phyloP scores from a whole-genome alignment of 148 eudicot species.

The Vaccinium macrocarpon region DNA sequence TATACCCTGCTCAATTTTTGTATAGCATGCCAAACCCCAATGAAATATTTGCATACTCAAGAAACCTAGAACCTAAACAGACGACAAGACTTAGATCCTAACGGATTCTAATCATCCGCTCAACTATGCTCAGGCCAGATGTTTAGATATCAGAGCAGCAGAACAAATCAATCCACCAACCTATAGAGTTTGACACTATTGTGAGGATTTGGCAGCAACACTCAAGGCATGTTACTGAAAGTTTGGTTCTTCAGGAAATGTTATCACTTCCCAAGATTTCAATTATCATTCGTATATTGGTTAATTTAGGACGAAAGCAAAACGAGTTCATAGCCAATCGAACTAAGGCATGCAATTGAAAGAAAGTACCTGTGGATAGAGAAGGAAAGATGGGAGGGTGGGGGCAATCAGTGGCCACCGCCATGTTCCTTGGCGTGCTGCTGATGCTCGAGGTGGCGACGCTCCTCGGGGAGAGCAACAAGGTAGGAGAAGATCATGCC shows the following conservation, averaged over 20 bases:
- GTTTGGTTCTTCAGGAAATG: neutral
- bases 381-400: neutral
- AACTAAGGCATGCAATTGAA: neutral
- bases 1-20: neutral
- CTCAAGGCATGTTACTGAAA: neutral
- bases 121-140: neutral
- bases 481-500: constrained; percentile 89
- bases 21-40: neutral
- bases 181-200: neutral
- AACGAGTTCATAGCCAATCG: neutral
- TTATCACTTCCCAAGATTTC: neutral
- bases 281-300: neutral
- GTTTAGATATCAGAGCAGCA: neutral
- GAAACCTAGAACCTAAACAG: neutral
- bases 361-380: neutral
- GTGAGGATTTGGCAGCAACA: neutral
- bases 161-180: neutral
- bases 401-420: constrained; percentile 32
- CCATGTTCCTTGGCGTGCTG: constrained; percentile 63
- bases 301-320: neutral
- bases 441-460: constrained; percentile 78
- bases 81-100: neutral
- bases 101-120: neutral
- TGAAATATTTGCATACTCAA: neutral
- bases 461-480: constrained; percentile 92